A percentile compares a stretch with the other conserved stretches of the same genome.
These are phyloP conservation scores for Lecanicillium sp. DNA, from an alignment of 2,329 filamentous ascomycete species.

Conservation along the genomic window DNA sequence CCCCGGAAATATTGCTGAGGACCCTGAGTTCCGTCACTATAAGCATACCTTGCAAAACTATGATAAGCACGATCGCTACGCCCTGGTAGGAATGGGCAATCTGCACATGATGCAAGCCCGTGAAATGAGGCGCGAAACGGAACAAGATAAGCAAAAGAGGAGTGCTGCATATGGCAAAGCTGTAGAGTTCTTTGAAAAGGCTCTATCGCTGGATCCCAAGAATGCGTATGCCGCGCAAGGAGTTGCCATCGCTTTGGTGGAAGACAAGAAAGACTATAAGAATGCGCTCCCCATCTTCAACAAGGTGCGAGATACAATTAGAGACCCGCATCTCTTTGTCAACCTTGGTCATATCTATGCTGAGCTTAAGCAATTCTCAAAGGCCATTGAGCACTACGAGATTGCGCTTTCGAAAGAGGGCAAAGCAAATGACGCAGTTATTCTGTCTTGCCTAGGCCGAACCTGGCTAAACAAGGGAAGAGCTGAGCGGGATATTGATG, in stretches of 20 bases:
- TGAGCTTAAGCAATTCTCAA: constrained; percentile 81
- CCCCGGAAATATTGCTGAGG: constrained; percentile 72
- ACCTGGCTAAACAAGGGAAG: constrained; percentile 80
- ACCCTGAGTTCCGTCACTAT: constrained; percentile 87
- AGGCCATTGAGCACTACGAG: constrained; percentile 94
- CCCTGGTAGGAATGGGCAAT: constrained; percentile 94
- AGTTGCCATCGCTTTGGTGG: constrained; percentile 85
- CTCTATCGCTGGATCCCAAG: constrained; percentile 83
- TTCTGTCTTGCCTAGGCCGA: constrained; percentile 78
- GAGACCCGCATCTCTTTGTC: constrained; percentile 79
- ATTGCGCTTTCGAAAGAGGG: constrained; percentile 71
- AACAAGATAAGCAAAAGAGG: constrained; percentile 84
- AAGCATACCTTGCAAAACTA: constrained; percentile 91
- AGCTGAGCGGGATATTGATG: constrained; percentile 47
- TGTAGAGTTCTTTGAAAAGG: constrained; percentile 98
- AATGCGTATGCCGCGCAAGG: constrained; percentile 97
- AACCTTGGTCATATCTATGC: constrained; percentile 91
- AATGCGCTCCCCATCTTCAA: constrained; percentile 79
- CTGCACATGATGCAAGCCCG: constrained; percentile 77
- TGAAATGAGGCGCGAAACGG: constrained; percentile 88
- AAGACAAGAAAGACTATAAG: constrained; percentile 86
- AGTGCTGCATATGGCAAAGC: constrained; percentile 81
- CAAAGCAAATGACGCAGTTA: constrained; percentile 62
- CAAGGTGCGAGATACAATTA: constrained; percentile 83
- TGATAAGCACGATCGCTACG: constrained; percentile 98